Base-by-base conservation (phyloP, 2,329 filamentous ascomycete species). In the Colletotrichum tropicicola region DNA sequence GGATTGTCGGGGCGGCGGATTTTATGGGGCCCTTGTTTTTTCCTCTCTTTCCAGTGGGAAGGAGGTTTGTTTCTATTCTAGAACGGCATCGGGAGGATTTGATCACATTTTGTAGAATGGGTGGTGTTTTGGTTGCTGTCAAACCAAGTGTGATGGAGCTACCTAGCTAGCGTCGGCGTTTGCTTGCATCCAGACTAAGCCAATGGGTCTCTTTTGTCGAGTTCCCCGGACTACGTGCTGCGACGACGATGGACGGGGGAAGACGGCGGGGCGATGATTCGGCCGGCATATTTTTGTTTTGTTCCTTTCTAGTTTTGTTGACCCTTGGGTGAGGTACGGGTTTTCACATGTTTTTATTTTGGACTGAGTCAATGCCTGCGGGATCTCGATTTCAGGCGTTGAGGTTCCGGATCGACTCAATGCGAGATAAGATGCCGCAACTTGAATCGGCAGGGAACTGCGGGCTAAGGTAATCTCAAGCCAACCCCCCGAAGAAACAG, bases 21-120 rank as follows among this genome's bases (percentile, higher is more conserved):
- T 4, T 23, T 17, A n/a, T 37, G 19, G 43, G 6, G 25, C 35
- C 1, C 25, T 19, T 10, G 25, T 37, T 51, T 48, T 30, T 32
- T 15, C 5, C 30, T 17, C 13, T 30, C 21, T 19, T 35, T 53
- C 30, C 49, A 23, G 30, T 12, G 21, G 15, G 49, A 17, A 23
- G 9, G 30, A n/a, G 44, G 10, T 41, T 45, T 58, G 35, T 57
- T 57, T 48, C 52, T 55, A 55, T 55, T 55, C 52, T 55, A 44
- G 51, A 25, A 17, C 12, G 1, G n/a, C 21, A 53, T 53, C 35
- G 23, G 21, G 5, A 21, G n/a, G 32, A 5, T 23, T 17, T 27
- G n/a, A 37, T 25, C 19, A 17, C 7, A 5, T 25, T 25, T 17
- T 21, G 30, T 2, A 19, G 15, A n/a, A 23, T 37, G 32, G 12